These are phyloP conservation scores for Xylariaceae sp. DNA, from an alignment of 2,329 filamentous ascomycete genomes.

Conservation along the genomic window DNA sequence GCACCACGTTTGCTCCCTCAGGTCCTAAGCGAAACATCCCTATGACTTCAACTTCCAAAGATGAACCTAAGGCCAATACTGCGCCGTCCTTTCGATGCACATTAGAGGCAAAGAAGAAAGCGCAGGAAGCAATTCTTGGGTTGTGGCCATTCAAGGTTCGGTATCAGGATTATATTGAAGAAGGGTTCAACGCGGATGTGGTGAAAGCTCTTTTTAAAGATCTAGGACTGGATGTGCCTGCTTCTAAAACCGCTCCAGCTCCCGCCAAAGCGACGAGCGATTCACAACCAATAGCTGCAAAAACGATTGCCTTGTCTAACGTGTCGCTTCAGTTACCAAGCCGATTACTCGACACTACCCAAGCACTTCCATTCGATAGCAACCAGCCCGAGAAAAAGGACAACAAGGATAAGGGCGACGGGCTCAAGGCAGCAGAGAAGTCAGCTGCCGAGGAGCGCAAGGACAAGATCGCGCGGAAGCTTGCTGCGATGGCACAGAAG, in stretches of 20 bases:
- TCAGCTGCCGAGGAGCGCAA: conserved; percentile 45
- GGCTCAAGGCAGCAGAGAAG: conserved; percentile 34
- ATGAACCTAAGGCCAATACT: not conserved
- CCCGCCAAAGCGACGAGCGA: conserved; percentile 14
- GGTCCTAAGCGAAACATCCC: not conserved
- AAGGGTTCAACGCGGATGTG: conserved; percentile 71
- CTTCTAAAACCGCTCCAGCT: conserved; percentile 33
- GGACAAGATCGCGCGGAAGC: conserved; percentile 44
- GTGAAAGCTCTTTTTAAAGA: conserved; percentile 72
- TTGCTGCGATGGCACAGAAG: conserved; percentile 45
- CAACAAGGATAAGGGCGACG: conserved; percentile 5
- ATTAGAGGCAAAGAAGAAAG: conserved; percentile 59
- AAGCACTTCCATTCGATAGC: conserved; percentile 3
- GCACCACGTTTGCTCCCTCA: not conserved
- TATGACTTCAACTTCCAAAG: not conserved
- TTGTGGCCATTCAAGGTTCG: conserved; percentile 72
- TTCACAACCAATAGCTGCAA: conserved; percentile 2
- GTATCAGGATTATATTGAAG: conserved; percentile 74
- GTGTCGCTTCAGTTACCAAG: conserved; percentile 12
- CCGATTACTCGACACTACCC: conserved; percentile 9
- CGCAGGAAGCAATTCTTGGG: conserved; percentile 71
- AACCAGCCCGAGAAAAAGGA: conserved; percentile 10
- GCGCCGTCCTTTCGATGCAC: conserved; percentile 35
- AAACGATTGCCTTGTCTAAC: conserved; percentile 10
- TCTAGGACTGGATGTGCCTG: conserved; percentile 63